Conservation (phyloP, 345 rosid species). For the Eutrema heterophyllum region DNA sequence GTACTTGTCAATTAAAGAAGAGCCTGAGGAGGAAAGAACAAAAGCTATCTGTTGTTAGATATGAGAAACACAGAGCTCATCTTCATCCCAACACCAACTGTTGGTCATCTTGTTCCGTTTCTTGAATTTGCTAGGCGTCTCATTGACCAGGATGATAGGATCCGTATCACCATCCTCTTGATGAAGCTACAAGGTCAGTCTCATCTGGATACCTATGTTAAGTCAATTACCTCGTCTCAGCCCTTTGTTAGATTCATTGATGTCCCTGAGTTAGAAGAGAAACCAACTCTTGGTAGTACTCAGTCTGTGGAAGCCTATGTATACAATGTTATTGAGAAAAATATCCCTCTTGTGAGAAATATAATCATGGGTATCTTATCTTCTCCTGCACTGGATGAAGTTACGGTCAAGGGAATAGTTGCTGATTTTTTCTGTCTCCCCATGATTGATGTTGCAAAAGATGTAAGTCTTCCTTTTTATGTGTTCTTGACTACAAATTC, state of each 20-base stretch:
- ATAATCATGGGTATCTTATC: conserved; percentile 17
- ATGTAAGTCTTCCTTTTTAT: conserved; percentile 42
- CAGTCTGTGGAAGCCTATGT: conserved; percentile 26
- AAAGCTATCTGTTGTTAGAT: background rate
- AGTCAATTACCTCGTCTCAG: conserved; percentile 22
- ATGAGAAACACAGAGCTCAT: conserved; percentile 27
- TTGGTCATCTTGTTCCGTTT: conserved; percentile 47
- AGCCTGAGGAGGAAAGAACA: background rate
- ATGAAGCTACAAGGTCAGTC: conserved; percentile 32
- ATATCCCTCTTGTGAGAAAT: conserved; percentile 24
- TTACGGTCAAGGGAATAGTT: conserved; percentile 35
- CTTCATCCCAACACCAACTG: conserved; percentile 26
- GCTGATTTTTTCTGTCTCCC: conserved; percentile 45
- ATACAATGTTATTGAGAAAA: background rate
- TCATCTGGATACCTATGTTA: conserved; percentile 22
- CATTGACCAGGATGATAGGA: conserved; percentile 33
- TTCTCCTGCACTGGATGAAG: conserved; percentile 20
- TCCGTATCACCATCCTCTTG: conserved; percentile 33
- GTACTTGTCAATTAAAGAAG: background rate
- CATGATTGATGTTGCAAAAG: conserved; percentile 39
- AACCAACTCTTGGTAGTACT: background rate
- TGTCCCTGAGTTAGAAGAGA: conserved; percentile 28
- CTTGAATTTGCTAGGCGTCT: conserved; percentile 46
- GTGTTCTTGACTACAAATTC: conserved; percentile 42
- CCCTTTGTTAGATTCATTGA: conserved; percentile 25